Evolutionary conservation across 1,139 yeast genomes (phyloP), one percentile per base, ranked within the genome.

Genomic region (Geotrichum phurueaensis): DNA sequence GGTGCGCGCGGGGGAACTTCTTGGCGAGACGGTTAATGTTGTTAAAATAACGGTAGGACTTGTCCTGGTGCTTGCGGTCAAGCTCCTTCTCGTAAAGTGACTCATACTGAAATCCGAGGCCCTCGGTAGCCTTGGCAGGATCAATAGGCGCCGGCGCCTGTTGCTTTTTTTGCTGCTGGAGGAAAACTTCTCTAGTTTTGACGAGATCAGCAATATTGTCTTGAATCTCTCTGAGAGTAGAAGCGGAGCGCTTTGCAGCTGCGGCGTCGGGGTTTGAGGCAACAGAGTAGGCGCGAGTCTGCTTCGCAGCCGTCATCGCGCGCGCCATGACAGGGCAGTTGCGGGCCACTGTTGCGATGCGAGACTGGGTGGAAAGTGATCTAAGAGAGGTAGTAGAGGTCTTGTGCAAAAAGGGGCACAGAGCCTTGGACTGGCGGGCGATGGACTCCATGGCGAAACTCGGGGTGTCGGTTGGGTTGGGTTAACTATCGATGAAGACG

Each of bases 21-120:
- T 85, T 80, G 58, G 98, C 98, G 70, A 94, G 82, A 67, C 99
- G 86, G 79, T 94, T 94, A 78, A 94, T 91, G 79, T 94, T 94
- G 82, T 95, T 94, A 81, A 94, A 94, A 74, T 83, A 92, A 70
- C 99, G 87, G 78, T 94, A 94, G 36, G 97, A 90, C 75, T 89
- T 90, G 78, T 95, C 99, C 57, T 78, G 70, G 73, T 96, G 84
- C 78, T 94, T 94, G 71, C 82, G 83, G 63, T 79, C 75, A 66
- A 94, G 78, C 68, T 89, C 95, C 58, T 74, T 70, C 58, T 79
- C 79, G 72, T 88, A 83, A 68, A 83, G 79, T 1, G 85, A 86
- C 57, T 82, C 79, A 74, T 85, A 90, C 71, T 87, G 89, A 73
- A 85, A 88, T 2, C 79, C 65, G 1, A 73, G 61, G 64, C 82